These are phyloP conservation scores for Mimosa pudica DNA, from an alignment of 306 rosid species.

Conservation along the genomic window DNA sequence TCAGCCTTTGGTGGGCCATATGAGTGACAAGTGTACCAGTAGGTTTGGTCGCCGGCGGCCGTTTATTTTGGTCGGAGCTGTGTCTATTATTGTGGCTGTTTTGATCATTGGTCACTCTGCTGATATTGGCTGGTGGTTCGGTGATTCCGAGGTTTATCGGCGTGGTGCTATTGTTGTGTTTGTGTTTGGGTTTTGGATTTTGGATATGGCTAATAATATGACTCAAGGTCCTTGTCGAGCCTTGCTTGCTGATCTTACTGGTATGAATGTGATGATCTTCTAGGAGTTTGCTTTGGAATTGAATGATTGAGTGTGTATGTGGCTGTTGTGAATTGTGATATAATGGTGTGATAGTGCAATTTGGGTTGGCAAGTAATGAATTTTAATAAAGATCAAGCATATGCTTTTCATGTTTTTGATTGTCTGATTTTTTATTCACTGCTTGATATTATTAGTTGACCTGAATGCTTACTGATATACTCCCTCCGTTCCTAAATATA, in stretches of 20 bases:
- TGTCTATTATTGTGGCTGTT: conserved; percentile 56
- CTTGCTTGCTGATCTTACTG: conserved; percentile 85
- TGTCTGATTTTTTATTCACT: neutral
- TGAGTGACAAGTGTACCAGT: conserved; percentile 72
- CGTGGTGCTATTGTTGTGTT: conserved; percentile 68
- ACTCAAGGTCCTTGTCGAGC: conserved; percentile 94
- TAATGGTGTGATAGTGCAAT: neutral
- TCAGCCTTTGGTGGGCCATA: conserved; percentile 82
- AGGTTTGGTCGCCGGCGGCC: conserved; percentile 92
- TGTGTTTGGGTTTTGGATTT: conserved; percentile 81
- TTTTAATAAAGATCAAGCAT: neutral
- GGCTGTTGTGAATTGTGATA: neutral
- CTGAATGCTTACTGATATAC: conserved; percentile 12
- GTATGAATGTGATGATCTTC: conserved; percentile 37
- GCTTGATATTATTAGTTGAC: conserved; percentile 20
- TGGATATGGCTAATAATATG: conserved; percentile 79
- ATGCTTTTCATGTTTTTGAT: neutral
- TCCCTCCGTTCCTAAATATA: too few species aligned
- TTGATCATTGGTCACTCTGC: conserved; percentile 77
- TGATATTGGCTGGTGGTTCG: conserved; percentile 76
- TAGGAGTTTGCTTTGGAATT: neutral
- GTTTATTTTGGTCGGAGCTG: conserved; percentile 69
- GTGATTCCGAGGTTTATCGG: conserved; percentile 54
- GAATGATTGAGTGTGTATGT: conserved; percentile 11
- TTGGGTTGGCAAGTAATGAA: neutral